Conservation (phyloP, 345 rosid species). For the Mallotus nudiflorus region DNA sequence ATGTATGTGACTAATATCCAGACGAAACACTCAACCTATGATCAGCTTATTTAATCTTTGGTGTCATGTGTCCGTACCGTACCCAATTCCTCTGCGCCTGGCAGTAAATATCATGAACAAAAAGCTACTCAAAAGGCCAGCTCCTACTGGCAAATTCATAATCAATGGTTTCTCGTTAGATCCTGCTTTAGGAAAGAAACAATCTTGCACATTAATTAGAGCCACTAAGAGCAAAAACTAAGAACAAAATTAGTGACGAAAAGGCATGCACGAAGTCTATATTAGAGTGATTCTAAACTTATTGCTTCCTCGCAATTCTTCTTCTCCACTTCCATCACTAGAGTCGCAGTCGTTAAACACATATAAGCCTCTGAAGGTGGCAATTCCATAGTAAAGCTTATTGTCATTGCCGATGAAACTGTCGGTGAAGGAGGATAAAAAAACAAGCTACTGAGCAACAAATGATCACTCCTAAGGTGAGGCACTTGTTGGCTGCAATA, state of each 20-base stretch:
- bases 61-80: neutral
- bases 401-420: slow-evolving; percentile 39
- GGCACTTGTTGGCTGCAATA: slow-evolving; percentile 29
- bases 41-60: neutral
- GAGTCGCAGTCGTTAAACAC: slow-evolving; percentile 31
- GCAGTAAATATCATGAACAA: slow-evolving; percentile 56
- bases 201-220: slow-evolving; percentile 35
- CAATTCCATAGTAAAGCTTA: slow-evolving; percentile 46
- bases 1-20: no score
- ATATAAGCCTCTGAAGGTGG: slow-evolving; percentile 35
- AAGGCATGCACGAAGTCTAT: slow-evolving; percentile 51
- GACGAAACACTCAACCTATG: no score
- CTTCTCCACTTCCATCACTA: neutral
- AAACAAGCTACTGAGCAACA: slow-evolving; percentile 36
- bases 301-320: neutral
- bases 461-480: slow-evolving; percentile 31
- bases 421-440: slow-evolving; percentile 53
- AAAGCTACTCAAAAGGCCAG: slow-evolving; percentile 36
- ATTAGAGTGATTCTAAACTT: slow-evolving; percentile 23
- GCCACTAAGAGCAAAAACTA: slow-evolving; percentile 45
- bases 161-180: slow-evolving; percentile 21
- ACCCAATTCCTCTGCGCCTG: slow-evolving; percentile 54
- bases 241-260: slow-evolving; percentile 42
- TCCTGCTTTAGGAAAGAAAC: slow-evolving; percentile 33
- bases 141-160: slow-evolving; percentile 39